phyloP scores from a whole-genome alignment of 805 yeast species.

The Saturnispora mendoncae region DNA sequence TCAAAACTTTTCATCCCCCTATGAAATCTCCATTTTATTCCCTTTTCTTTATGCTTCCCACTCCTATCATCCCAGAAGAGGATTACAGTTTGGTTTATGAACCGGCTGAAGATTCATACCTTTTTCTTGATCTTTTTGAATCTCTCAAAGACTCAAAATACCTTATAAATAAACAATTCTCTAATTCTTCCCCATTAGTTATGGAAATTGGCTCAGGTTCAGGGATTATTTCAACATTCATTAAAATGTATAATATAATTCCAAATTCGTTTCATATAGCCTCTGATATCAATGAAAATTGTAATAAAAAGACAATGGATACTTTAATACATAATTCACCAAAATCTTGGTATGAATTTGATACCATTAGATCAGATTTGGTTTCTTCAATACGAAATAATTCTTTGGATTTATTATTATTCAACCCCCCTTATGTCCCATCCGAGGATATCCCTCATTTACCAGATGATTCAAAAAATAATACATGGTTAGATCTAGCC shows the following conservation, averaged over 20 bases:
- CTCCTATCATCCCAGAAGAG: conserved; percentile 52
- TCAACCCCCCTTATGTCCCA: conserved; percentile 97
- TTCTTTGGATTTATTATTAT: conserved; percentile 62
- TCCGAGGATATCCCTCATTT: conserved; percentile 61
- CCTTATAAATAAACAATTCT: conserved; percentile 19
- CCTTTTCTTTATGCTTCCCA: conserved; percentile 48
- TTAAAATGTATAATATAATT: conserved; percentile 44
- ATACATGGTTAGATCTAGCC: conserved; percentile 82
- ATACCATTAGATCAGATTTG: conserved; percentile 49
- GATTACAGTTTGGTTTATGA: conserved; percentile 78
- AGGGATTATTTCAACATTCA: conserved; percentile 77
- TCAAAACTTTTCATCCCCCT: too few relatives aligned
- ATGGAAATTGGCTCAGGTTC: conserved; percentile 90
- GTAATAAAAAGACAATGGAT: conserved; percentile 44
- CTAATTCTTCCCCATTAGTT: conserved; percentile 40
- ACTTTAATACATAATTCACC: conserved; percentile 29
- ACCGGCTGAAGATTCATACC: conserved; percentile 89
- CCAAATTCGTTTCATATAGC: conserved; percentile 50
- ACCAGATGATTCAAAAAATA: conserved; percentile 35
- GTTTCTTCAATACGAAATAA: conserved; percentile 39
- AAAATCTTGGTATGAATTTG: conserved; percentile 27
- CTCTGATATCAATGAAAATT: conserved; percentile 75
- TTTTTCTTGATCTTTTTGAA: conserved; percentile 75
- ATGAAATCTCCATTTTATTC: too few relatives aligned
- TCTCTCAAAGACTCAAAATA: conserved; percentile 34